These are phyloP conservation scores for Conticribra weissflogii DNA, from an alignment of 108 stramenopile genomes.

Conservation along the genomic window DNA sequence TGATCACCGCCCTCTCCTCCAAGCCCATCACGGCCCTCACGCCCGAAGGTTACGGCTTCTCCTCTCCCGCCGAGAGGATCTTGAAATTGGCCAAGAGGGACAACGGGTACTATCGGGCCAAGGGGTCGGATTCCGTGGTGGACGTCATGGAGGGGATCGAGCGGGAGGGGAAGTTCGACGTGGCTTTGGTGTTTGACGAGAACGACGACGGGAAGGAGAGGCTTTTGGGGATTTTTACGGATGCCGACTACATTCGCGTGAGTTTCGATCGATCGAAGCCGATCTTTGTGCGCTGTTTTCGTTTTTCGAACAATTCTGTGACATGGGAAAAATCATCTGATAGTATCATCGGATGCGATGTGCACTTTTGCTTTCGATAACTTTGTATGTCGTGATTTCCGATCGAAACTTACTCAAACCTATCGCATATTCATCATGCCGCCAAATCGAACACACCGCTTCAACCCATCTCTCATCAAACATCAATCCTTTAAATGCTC, in stretches of 20 bases:
- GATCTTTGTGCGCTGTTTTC: neutral
- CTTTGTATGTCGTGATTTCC: too few species aligned
- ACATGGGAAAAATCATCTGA: too few species aligned
- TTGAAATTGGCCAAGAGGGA: constrained; percentile 46
- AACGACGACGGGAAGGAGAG: constrained; percentile 30
- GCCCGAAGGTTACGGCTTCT: constrained; percentile 87
- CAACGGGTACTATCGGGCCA: constrained; percentile 66
- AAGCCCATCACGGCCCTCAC: constrained; percentile 48
- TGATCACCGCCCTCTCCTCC: constrained; percentile 22
- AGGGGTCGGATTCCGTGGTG: constrained; percentile 61
- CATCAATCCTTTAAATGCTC: neutral
- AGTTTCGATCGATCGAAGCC: neutral
- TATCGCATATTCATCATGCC: too few species aligned
- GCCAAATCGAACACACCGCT: too few species aligned
- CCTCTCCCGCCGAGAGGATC: constrained; percentile 60
- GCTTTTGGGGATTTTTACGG: constrained; percentile 89
- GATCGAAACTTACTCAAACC: too few species aligned
- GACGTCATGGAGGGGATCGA: constrained; percentile 83
- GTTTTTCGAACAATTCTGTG: too few species aligned
- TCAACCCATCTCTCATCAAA: neutral
- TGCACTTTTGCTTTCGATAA: too few species aligned
- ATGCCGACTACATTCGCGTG: constrained; percentile 88
- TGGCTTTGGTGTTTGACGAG: constrained; percentile 76
- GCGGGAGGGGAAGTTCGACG: constrained; percentile 47
- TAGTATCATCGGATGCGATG: too few species aligned